Base-by-base conservation (phyloP, 2,329 filamentous ascomycete genomes). In the Aphanocladium album region DNA sequence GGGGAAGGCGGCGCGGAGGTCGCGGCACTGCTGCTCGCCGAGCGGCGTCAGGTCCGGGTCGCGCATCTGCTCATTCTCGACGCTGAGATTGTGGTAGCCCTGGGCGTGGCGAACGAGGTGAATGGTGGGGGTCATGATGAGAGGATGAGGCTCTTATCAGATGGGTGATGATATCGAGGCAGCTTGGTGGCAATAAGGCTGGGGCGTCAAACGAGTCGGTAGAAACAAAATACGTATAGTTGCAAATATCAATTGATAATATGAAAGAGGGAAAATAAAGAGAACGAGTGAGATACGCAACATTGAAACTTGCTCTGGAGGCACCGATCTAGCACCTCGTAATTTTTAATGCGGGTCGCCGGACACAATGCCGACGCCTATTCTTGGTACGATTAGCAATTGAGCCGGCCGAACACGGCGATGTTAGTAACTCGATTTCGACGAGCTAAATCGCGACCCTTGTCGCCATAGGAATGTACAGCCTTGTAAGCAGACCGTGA, bases 41-140 rank as follows among this genome's bases (percentile, higher is more conserved):
- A 87, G 79, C 0, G 83, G 79, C 1, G 93, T 96, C 58, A 96
- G 83, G 62, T 84, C 78, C 1, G 93, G 92, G 70, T 97, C 93
- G n/a, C 72, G 86, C 45, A 96, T 78, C 63, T 76, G 70, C 71
- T 93, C 88, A 75, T 93, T 91, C 64, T 82, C 87, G 27, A 78
- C 68, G 64, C 69, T 80, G 69, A 95, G 83, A 74, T 96, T 96
- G 81, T 96, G 93, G 71, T 84, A 85, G 75, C 91, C 92, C 76
- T 91, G 80, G 14, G 87, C 89, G 73, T 91, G 89, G 74, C 89
- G 88, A 68, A 91, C 83, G 65, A 89, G 79, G 73, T 89, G 84
- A 65, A 90, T 77, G 47, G 79, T 83, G 27, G 80, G 78, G 2
- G 78, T 71, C 81, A 84, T 83, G 57, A 45, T 70, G 27, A n/a